Evolutionary conservation across 1,284 basidiomycete species (phyloP).

Genomic region (Leccinum griseonigrum): DNA sequence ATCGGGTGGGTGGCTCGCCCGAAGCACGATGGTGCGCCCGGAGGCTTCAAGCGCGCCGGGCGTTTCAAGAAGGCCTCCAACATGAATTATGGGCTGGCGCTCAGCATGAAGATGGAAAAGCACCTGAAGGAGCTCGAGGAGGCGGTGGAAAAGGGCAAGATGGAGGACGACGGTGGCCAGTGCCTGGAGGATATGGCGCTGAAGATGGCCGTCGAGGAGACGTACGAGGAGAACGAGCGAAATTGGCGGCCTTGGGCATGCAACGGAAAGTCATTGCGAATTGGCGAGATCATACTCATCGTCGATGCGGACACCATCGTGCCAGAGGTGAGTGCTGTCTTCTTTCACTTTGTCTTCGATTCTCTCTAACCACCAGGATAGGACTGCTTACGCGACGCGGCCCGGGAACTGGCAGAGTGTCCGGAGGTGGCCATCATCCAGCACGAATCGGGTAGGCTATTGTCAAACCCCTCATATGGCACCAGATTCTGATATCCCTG

Average conservation of each 20-base stretch:
- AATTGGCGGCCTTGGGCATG: conserved; percentile 63
- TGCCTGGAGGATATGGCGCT: conserved; percentile 62
- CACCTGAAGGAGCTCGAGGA: conserved; percentile 56
- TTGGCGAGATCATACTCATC: conserved; percentile 68
- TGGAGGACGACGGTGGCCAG: conserved; percentile 34
- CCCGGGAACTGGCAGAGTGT: conserved; percentile 71
- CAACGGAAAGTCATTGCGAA: conserved; percentile 55
- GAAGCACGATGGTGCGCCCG: conserved; percentile 46
- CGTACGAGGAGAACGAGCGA: conserved; percentile 52
- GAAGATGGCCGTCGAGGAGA: conserved; percentile 65
- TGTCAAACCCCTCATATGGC: neutral
- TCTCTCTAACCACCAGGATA: conserved; percentile 61
- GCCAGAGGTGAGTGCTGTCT: conserved; percentile 42
- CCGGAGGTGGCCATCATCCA: conserved; percentile 79
- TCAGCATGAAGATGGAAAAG: conserved; percentile 77
- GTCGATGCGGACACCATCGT: conserved; percentile 83
- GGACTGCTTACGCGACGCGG: conserved; percentile 85
- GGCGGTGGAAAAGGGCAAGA: conserved; percentile 31
- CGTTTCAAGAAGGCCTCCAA: conserved; percentile 90
- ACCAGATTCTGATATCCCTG: conserved; percentile 22
- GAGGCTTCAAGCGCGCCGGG: conserved; percentile 76
- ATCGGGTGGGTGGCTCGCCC: conserved; percentile 86
- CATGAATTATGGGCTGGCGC: conserved; percentile 80
- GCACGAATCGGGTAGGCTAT: conserved; percentile 62
- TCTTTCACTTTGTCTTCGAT: neutral